phyloP scores from a whole-genome alignment of 805 yeast genomes.

The Kodamaea sagamina region DNA sequence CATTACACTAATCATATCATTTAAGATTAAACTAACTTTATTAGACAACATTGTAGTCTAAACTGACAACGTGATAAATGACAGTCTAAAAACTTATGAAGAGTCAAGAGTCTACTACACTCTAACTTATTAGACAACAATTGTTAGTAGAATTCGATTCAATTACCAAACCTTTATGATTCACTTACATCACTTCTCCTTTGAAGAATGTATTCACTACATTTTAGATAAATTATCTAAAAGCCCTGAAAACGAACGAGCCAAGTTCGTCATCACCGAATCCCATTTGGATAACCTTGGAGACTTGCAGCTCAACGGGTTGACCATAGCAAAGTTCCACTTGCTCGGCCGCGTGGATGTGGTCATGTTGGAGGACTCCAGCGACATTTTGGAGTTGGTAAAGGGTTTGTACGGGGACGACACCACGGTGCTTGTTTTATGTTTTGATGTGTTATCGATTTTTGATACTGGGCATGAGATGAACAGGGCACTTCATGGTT shows the following conservation, averaged over 20 bases:
- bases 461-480: constrained; percentile 1
- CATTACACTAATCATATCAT: no score
- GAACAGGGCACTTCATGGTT: constrained; percentile 1
- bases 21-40: no score
- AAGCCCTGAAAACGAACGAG: background rate
- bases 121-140: no score
- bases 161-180: no score
- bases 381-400: constrained; percentile 2
- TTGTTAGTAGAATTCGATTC: no score
- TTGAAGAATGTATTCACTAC: background rate
- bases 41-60: no score
- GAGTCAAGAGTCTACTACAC: no score
- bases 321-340: constrained; percentile 7
- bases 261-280: constrained; percentile 3
- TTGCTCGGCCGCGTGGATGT: constrained; percentile 3
- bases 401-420: background rate
- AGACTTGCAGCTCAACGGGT: background rate
- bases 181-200: no score
- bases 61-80: no score
- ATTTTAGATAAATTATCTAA: background rate
- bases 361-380: constrained; percentile 4
- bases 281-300: background rate
- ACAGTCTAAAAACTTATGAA: no score
- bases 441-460: constrained; percentile 1
- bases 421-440: background rate